Base-by-base conservation (phyloP, 2,329 filamentous ascomycete species). In the Nemania sp. region DNA sequence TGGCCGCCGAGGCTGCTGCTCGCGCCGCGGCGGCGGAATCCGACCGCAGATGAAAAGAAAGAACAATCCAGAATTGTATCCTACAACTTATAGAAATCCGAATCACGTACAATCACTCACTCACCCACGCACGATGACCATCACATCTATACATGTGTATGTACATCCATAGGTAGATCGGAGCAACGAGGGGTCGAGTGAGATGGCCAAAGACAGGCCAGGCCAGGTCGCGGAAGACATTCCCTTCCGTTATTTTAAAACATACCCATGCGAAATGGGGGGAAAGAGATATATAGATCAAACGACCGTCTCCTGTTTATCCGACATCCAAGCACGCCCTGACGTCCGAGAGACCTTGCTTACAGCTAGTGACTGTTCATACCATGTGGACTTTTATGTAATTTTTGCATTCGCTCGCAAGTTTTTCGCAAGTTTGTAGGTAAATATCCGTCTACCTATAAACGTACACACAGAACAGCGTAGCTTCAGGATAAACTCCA, bases 21-120 rank as follows among this genome's bases (percentile, higher is more conserved):
- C 9, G 78, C 53, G 47, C 56, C 47, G 61, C 42, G 15, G 61
- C 42, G 15, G 73, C 74, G 46, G 48, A 73, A 65, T 66, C 52
- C 20, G 32, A 55, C 1, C n/a, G 11, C n/a, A 45, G 29, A 13
- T 32, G 2, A 48, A 35, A 17, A 7, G 5, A 57, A 39, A 4
- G 12, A 39, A 39, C 35, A 3, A 29, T n/a, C n/a, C n/a, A n/a
- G n/a, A 29, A 37, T 21, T 55, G 54, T 63, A 63, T 2, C 17
- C 63, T 21, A 73, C 73, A 42, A 59, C 17, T 40, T 34, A 56
- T 37, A 59, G 35, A 59, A 45, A 62, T 45, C 29, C 39, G 34
- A 51, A 37, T 11, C 7, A 18, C 43, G 21, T 47, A 39, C 25
- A n/a, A 12, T 32, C 13, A 43, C 25, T 32, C 13, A 43, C 25